phyloP scores from a whole-genome alignment of 2,329 filamentous ascomycete genomes.

The Bipolaris zeicola region DNA sequence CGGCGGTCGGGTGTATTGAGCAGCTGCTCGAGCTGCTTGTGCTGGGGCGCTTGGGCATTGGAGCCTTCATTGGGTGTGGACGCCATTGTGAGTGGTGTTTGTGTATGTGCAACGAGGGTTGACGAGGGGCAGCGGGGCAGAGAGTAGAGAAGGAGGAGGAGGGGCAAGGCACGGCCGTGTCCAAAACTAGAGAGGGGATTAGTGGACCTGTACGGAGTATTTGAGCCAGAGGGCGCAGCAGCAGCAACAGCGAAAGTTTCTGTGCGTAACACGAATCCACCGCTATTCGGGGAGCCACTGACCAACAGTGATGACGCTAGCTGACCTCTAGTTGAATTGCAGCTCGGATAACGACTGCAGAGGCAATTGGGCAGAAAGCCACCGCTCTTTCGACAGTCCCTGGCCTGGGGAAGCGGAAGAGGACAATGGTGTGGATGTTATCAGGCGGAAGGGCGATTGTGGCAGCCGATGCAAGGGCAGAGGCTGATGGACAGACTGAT shows the following conservation, averaged over 20 bases:
- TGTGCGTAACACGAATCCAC: constrained; percentile 3
- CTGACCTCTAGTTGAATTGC: neutral
- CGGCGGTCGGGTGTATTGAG: constrained; percentile 63
- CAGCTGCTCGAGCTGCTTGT: constrained; percentile 64
- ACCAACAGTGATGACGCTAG: constrained; percentile 1
- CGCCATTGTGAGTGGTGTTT: constrained; percentile 33
- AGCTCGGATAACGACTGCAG: constrained; percentile 13
- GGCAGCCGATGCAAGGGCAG: neutral
- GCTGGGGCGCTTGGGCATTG: constrained; percentile 43
- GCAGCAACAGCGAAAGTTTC: neutral
- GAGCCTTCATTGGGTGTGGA: constrained; percentile 42
- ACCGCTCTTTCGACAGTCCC: constrained; percentile 31
- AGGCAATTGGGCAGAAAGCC: constrained; percentile 41
- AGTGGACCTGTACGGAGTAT: constrained; percentile 8
- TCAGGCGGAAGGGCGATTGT: neutral
- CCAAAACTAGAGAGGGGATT: constrained; percentile 6
- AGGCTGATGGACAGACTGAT: neutral
- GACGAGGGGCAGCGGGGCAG: constrained; percentile 8
- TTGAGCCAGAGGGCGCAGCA: constrained; percentile 1
- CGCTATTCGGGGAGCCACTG: constrained; percentile 11
- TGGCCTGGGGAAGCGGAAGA: constrained; percentile 12
- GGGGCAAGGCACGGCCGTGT: constrained; percentile 7
- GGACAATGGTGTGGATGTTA: neutral
- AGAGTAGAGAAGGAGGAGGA: constrained; percentile 1
- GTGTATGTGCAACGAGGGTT: constrained; percentile 6